A percentile compares a stretch with the other conserved stretches of the same genome.
Conservation (phyloP, 345 rosid species). For the Erysimum cheiranthoides region DNA sequence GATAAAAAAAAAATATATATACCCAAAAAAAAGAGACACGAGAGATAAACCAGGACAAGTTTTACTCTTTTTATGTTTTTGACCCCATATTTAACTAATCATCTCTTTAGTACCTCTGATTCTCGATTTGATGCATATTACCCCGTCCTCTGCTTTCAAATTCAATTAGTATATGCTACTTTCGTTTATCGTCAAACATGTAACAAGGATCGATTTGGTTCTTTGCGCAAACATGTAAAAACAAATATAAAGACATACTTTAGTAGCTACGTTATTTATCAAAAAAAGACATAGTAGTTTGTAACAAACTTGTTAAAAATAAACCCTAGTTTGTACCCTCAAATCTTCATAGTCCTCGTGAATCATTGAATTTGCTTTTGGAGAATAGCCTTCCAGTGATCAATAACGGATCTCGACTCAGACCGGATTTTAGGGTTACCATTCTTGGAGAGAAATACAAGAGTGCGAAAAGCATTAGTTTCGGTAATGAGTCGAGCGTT, state of each 20-base stretch:
- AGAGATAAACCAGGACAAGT: slow-evolving; percentile 34
- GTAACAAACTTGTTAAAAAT: slow-evolving; percentile 9
- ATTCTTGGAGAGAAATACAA: slow-evolving; percentile 19
- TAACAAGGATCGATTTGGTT: slow-evolving; percentile 13
- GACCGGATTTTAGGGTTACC: slow-evolving; percentile 43
- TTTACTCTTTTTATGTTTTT: slow-evolving; percentile 22
- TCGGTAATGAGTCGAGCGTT: slow-evolving; percentile 7
- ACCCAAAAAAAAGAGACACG: slow-evolving; percentile 5
- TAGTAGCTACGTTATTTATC: too few relatives aligned
- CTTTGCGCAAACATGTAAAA: neutral
- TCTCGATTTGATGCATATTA: neutral
- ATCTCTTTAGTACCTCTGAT: neutral
- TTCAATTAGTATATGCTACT: neutral
- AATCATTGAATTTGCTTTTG: neutral
- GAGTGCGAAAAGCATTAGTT: neutral
- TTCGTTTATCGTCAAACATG: neutral
- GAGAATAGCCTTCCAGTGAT: slow-evolving; percentile 26
- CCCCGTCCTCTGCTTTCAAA: neutral
- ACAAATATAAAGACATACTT: too few relatives aligned
- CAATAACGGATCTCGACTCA: slow-evolving; percentile 5
- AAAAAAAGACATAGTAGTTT: neutral
- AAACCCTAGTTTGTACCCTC: slow-evolving; percentile 12
- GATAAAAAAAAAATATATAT: neutral
- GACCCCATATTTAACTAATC: neutral
- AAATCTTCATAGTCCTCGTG: neutral